Conservation (phyloP, 768 basidiomycete species). For the Rhodotorula graminis region DNA sequence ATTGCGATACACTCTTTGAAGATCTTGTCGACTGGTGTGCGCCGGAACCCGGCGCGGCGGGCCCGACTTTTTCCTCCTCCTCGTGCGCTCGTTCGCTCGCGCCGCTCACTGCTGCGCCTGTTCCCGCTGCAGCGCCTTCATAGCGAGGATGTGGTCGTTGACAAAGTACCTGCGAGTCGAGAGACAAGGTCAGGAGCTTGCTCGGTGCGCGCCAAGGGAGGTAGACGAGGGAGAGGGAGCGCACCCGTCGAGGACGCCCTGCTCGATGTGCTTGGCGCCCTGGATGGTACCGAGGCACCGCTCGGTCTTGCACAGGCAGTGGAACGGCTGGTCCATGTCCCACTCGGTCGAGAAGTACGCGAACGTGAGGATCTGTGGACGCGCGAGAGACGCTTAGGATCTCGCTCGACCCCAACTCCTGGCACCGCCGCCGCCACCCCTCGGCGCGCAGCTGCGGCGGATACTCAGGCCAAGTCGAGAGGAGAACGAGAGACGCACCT, state of each 20-base stretch:
- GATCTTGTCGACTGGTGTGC: too few species aligned
- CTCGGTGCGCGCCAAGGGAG: background rate
- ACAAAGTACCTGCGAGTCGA: slow-evolving; percentile 20
- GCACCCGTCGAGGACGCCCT: slow-evolving; percentile 20
- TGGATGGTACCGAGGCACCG: slow-evolving; percentile 29
- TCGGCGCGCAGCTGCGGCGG: too few species aligned
- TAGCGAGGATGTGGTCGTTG: slow-evolving; percentile 33
- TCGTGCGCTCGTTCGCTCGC: background rate
- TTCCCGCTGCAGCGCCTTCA: slow-evolving; percentile 21
- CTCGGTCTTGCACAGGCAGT: slow-evolving; percentile 54
- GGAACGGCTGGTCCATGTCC: slow-evolving; percentile 63
- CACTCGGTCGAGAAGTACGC: slow-evolving; percentile 68
- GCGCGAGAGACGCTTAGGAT: background rate
- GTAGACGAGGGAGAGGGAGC: background rate
- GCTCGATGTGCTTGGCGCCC: slow-evolving; percentile 35
- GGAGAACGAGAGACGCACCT: slow-evolving; percentile 26
- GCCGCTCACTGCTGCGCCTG: background rate
- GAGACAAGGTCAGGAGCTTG: background rate
- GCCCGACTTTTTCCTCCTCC: background rate
- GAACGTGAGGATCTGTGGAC: slow-evolving; percentile 51
- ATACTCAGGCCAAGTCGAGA: too few species aligned
- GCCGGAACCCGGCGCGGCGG: too few species aligned
- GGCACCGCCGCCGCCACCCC: too few species aligned
- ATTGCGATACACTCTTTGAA: background rate
- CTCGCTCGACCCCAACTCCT: background rate